Evolutionary conservation across 2,329 filamentous ascomycete species (phyloP).

Genomic region (Fusarium sp.): DNA sequence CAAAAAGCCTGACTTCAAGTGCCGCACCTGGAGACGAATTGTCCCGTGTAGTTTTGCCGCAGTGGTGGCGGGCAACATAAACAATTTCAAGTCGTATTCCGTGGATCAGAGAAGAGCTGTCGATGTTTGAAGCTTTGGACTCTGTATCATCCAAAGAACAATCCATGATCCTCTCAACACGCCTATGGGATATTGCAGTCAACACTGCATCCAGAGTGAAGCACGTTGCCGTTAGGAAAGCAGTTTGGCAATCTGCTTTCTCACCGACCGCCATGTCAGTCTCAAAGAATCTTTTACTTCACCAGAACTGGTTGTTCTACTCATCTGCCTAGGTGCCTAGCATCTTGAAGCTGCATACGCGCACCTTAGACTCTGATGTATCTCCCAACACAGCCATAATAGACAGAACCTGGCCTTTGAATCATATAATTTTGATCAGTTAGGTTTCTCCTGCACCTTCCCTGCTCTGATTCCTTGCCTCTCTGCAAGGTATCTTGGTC

Average conservation of each 20-base stretch:
- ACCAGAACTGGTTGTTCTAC: not conserved
- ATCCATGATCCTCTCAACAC: not conserved
- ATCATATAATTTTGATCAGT: not conserved
- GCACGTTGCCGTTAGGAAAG: slow-evolving; percentile 1
- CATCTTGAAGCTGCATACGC: not conserved
- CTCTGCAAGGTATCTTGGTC: not conserved
- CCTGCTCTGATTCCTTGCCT: not conserved
- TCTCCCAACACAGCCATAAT: not conserved
- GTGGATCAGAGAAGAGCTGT: not conserved
- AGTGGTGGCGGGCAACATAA: not conserved
- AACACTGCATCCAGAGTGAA: slow-evolving; percentile 6
- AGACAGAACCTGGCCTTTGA: not conserved
- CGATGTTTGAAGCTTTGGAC: not conserved
- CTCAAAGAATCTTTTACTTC: not conserved
- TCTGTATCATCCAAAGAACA: not conserved
- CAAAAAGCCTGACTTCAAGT: not conserved
- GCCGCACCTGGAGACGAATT: not conserved
- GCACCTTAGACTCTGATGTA: not conserved
- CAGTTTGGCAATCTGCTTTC: not conserved
- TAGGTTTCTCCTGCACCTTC: not conserved
- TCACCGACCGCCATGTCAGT: not conserved
- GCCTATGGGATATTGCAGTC: slow-evolving; percentile 9
- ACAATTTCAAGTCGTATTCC: not conserved
- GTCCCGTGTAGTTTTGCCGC: not conserved
- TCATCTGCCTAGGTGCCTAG: not conserved